Percentiles rank a stretch among this genome's conserved stretches.
phyloP scores from a whole-genome alignment of 1,284 basidiomycete genomes.

The Ganoderma lucidum region DNA sequence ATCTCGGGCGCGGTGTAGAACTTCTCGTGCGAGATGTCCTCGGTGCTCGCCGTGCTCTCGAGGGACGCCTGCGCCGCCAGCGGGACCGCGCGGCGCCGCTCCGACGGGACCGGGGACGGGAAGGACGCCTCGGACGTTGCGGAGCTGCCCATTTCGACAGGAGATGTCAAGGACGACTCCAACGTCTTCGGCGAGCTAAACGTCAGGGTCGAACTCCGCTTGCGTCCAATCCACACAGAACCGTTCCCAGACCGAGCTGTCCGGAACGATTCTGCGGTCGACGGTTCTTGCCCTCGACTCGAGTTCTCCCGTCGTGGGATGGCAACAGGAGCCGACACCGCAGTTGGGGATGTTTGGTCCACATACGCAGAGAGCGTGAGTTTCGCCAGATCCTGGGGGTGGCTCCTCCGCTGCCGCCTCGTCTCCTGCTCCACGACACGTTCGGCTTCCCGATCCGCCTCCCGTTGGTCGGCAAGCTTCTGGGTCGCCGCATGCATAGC shows the following conservation, averaged over 20 bases:
- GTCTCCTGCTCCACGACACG: slow-evolving; percentile 14
- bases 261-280: slow-evolving; percentile 63
- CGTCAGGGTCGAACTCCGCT: slow-evolving; percentile 45
- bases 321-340: slow-evolving; percentile 30
- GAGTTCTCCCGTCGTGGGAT: slow-evolving; percentile 26
- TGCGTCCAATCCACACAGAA: slow-evolving; percentile 30
- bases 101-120: slow-evolving; percentile 33
- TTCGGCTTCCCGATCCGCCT: slow-evolving; percentile 22
- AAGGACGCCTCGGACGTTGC: slow-evolving; percentile 28
- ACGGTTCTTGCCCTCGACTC: slow-evolving; percentile 49
- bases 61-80: slow-evolving; percentile 35
- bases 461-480: slow-evolving; percentile 58
- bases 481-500: slow-evolving; percentile 78
- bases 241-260: slow-evolving; percentile 55
- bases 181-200: slow-evolving; percentile 39
- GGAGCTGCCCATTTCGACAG: slow-evolving; percentile 22
- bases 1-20: slow-evolving; percentile 54
- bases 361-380: slow-evolving; percentile 55
- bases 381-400: slow-evolving; percentile 42
- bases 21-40: slow-evolving; percentile 50
- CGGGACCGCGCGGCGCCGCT: slow-evolving; percentile 28
- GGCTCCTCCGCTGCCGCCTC: slow-evolving; percentile 1
- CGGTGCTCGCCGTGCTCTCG: slow-evolving; percentile 35
- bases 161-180: slow-evolving; percentile 47
- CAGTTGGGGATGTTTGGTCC: slow-evolving; percentile 37